Evolutionary conservation across 306 rosid genomes (phyloP).

Genomic region (Prosopis cineraria): DNA sequence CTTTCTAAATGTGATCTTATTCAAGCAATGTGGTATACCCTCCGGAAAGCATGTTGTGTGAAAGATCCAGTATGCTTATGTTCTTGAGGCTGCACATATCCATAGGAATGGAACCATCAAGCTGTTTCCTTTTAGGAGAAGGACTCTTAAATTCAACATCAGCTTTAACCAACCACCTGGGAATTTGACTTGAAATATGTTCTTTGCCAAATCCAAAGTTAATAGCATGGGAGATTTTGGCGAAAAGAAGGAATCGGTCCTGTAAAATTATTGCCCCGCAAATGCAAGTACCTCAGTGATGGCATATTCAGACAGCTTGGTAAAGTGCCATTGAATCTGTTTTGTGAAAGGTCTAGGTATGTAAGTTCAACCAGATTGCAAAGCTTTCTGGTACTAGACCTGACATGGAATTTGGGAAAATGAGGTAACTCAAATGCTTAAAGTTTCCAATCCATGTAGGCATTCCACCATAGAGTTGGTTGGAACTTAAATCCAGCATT

Average conservation of each 20-base stretch:
- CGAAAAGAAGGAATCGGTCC: neutral
- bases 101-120: conserved; percentile 19
- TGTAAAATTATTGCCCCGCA: neutral
- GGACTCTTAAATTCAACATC: neutral
- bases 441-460: conserved; percentile 23
- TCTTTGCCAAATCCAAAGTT: conserved; percentile 19
- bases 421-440: neutral
- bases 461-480: neutral
- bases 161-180: neutral
- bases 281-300: neutral
- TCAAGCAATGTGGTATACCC: neutral
- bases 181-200: conserved; percentile 27
- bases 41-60: conserved; percentile 6
- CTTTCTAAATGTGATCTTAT: neutral
- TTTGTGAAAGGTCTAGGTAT: neutral
- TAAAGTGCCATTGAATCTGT: neutral
- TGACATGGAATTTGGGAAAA: neutral
- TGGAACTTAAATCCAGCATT: conserved; percentile 25
- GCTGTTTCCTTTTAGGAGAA: conserved; percentile 20
- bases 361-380: neutral
- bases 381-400: neutral
- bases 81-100: neutral
- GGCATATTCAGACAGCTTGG: neutral
- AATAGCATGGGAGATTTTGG: neutral
- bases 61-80: conserved; percentile 13